Evolutionary conservation across 148 eudicot genomes (phyloP), one percentile per base, ranked within the genome.

Genomic region (Rhododendron simsii): DNA sequence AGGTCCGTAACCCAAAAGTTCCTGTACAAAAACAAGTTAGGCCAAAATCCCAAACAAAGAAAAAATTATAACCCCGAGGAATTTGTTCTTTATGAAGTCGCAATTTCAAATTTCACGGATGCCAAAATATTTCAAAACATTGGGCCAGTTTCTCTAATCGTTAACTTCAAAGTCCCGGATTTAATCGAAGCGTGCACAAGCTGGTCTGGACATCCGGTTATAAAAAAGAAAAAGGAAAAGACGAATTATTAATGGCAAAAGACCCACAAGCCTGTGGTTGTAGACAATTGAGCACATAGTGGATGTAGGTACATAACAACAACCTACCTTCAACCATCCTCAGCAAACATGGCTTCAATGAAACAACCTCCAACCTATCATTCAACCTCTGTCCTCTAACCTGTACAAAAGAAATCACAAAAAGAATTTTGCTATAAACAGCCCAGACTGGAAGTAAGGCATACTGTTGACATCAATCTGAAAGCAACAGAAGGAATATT

Each of bases 291-390:
- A 15, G 4, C 3, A 69, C 37, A 33, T 69, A 23, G 45, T 41
- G 2, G 5, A 18, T 73, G n/a, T 59, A 12, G n/a, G 76, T 44
- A 45, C 30, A 63, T 18, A 10, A 21, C 47, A 78, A 73, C 14
- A 83, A 91, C 99, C 92, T 87, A 97, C 99, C 99, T 95, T 97
- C 96, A 94, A 95, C 98, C 93, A 95, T 95, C 88, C 84, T 93
- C 88, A 97, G 86, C 87, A 91, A 82, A 89, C 95, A 94, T 86
- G 99, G 98, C 91, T 94, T 97, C 50, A 97, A 74, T 82, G 92
- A 84, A 84, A 91, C 91, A 81, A 97, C 92, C 87, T 97, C 99
- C 50, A 93, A 81, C 89, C 87, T 95, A 79, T 97, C 95, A 88
- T 82, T 90, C 92, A 95, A 86, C 86, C 89, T 90, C 23, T 88